phyloP scores from a whole-genome alignment of 192 early-diverging fungal genomes.

The Spizellomyces sp. region DNA sequence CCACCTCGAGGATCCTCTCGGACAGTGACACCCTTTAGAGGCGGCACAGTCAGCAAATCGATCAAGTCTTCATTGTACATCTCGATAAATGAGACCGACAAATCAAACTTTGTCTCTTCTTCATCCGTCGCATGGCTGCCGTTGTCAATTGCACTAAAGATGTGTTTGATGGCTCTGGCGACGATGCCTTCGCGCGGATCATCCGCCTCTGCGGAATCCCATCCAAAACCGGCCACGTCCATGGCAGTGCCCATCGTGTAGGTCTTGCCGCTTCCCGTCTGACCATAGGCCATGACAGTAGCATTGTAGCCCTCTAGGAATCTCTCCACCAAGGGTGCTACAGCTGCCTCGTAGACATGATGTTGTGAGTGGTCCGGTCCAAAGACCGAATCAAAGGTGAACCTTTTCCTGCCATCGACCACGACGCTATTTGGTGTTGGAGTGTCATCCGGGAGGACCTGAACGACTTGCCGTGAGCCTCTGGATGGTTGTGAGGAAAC shows the following conservation, averaged over 20 bases:
- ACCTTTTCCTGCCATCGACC: slow-evolving; percentile 10
- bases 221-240: background rate
- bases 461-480: background rate
- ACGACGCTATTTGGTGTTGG: background rate
- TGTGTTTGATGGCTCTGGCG: slow-evolving; percentile 5
- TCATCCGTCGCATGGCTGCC: background rate
- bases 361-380: slow-evolving; percentile 54
- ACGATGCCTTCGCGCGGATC: slow-evolving; percentile 23
- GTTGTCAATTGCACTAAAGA: slow-evolving; percentile 17
- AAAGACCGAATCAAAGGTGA: slow-evolving; percentile 68
- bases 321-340: slow-evolving; percentile 61
- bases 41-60: slow-evolving; percentile 68
- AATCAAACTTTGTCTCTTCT: background rate
- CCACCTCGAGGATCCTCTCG: slow-evolving; percentile 82
- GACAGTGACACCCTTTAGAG: slow-evolving; percentile 54
- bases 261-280: slow-evolving; percentile 95
- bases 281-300: slow-evolving; percentile 90
- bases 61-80: slow-evolving; percentile 97
- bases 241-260: slow-evolving; percentile 87
- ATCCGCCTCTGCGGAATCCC: background rate
- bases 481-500: background rate
- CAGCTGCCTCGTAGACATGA: slow-evolving; percentile 59
- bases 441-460: background rate
- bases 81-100: slow-evolving; percentile 88
- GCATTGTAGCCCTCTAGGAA: slow-evolving; percentile 90